A percentile compares a stretch with the other conserved stretches of the same genome.
Evolutionary conservation across 768 basidiomycete species (phyloP).

Genomic region (Boletus sensibilis): DNA sequence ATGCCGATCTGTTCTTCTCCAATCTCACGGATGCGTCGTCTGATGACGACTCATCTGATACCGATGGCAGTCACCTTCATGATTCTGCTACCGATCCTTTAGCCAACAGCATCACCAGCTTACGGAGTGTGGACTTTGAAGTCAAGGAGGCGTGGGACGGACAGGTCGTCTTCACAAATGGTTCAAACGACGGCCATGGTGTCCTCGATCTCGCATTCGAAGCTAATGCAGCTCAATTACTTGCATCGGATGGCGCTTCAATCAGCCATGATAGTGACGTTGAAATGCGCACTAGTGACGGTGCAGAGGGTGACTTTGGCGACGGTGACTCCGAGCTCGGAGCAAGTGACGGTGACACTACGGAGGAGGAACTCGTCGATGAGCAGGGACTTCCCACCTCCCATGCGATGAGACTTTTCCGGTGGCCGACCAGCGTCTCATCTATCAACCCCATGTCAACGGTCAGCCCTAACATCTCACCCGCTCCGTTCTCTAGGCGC

Average conservation of each 20-base stretch:
- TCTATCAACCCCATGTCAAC: conserved; percentile 78
- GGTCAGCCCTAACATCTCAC: conserved; percentile 55
- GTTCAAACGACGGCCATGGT: conserved; percentile 46
- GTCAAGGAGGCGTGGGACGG: conserved; percentile 74
- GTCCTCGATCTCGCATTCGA: conserved; percentile 72
- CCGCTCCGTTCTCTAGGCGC: conserved; percentile 37
- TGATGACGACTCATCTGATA: conserved; percentile 37
- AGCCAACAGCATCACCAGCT: conserved; percentile 33
- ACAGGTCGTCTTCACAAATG: conserved; percentile 71
- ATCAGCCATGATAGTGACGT: conserved; percentile 53
- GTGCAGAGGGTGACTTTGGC: conserved; percentile 32
- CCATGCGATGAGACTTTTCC: conserved; percentile 73
- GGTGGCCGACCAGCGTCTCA: conserved; percentile 57
- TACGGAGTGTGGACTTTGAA: conserved; percentile 47
- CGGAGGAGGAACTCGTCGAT: conserved; percentile 83
- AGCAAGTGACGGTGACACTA: conserved; percentile 70
- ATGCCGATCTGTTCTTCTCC: conserved; percentile 82
- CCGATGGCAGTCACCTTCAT: conserved; percentile 47
- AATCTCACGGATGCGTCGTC: conserved; percentile 62
- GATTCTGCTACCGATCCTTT: conserved; percentile 28
- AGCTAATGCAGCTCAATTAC: conserved; percentile 51
- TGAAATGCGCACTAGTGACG: conserved; percentile 42
- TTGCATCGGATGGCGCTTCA: conserved; percentile 48
- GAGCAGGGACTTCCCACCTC: conserved; percentile 69
- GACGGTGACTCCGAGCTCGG: conserved; percentile 49